A percentile compares a stretch with the other conserved stretches of the same genome.
phyloP scores from a whole-genome alignment of 345 rosid genomes.

The Gossypium arboreum region DNA sequence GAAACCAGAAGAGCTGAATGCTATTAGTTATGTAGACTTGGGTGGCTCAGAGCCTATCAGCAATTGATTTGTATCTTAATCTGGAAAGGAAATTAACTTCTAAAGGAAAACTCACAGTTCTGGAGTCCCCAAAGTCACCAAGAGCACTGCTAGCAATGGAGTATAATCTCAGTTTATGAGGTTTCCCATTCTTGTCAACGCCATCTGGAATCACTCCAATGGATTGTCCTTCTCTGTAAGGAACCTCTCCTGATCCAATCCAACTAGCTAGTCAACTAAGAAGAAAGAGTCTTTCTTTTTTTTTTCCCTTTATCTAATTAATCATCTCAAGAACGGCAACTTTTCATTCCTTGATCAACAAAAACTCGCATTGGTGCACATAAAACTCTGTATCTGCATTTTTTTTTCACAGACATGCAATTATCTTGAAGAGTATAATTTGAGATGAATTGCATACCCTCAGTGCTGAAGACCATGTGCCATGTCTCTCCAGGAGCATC shows the following conservation, averaged over 20 bases:
- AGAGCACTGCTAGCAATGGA: constrained; percentile 98
- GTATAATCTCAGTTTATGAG: constrained; percentile 91
- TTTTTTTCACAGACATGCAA: not conserved
- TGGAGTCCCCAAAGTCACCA: constrained; percentile 98
- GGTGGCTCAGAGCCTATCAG: not conserved
- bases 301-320: not conserved
- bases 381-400: not conserved
- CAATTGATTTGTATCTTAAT: not conserved
- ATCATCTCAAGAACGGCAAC: not conserved
- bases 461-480: constrained; percentile 98
- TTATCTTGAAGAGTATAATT: not conserved
- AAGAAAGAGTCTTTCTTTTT: not conserved
- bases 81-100: not conserved
- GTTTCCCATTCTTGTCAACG: constrained; percentile 90
- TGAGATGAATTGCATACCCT: constrained; percentile 42
- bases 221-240: constrained; percentile 98
- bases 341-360: not conserved
- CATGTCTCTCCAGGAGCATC: constrained; percentile 99
- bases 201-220: constrained; percentile 90
- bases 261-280: constrained; percentile 12
- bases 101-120: constrained; percentile 53
- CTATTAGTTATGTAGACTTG: not conserved
- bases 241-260: constrained; percentile 63
- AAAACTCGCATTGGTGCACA: too few species aligned
- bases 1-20: not conserved